Conservation (phyloP, 805 yeast genomes). For the Priceomyces carsonii region DNA sequence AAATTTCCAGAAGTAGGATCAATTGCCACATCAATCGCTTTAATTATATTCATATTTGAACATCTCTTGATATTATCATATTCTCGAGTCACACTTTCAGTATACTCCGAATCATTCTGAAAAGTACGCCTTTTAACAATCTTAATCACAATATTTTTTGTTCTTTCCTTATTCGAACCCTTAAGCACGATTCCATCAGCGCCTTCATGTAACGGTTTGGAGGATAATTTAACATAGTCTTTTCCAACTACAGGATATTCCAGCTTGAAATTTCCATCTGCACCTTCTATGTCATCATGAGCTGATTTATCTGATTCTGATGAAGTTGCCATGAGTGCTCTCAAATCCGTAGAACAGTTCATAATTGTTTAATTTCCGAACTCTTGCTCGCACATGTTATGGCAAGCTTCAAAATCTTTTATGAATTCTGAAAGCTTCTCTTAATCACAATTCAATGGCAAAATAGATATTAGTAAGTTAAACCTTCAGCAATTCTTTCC, state of each 20-base stretch:
- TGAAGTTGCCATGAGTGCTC: too few relatives aligned
- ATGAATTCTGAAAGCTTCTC: too few relatives aligned
- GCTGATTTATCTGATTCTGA: too few relatives aligned
- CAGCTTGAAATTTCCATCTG: too few relatives aligned
- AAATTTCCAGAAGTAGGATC: constrained; percentile 17
- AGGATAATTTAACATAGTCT: constrained; percentile 24
- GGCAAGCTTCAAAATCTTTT: too few relatives aligned
- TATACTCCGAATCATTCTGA: constrained; percentile 16
- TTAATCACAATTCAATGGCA: too few relatives aligned
- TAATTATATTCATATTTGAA: constrained; percentile 28
- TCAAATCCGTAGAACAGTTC: too few relatives aligned
- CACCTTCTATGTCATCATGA: too few relatives aligned
- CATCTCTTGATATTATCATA: constrained; percentile 27
- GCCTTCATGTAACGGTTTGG: constrained; percentile 41
- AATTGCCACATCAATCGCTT: constrained; percentile 25
- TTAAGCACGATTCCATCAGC: constrained; percentile 41
- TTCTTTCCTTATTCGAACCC: constrained; percentile 24
- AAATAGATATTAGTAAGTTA: too few relatives aligned
- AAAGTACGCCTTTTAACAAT: constrained; percentile 22
- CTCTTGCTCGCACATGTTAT: too few relatives aligned
- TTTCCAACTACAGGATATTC: constrained; percentile 15
- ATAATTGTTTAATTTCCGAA: too few relatives aligned
- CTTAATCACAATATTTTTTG: constrained; percentile 29
- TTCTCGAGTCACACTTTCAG: constrained; percentile 28
- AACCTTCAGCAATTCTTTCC: too few relatives aligned